Evolutionary conservation across 768 basidiomycete species (phyloP), one percentile per base, ranked within the genome.

Genomic region (Tulasnella sp.): DNA sequence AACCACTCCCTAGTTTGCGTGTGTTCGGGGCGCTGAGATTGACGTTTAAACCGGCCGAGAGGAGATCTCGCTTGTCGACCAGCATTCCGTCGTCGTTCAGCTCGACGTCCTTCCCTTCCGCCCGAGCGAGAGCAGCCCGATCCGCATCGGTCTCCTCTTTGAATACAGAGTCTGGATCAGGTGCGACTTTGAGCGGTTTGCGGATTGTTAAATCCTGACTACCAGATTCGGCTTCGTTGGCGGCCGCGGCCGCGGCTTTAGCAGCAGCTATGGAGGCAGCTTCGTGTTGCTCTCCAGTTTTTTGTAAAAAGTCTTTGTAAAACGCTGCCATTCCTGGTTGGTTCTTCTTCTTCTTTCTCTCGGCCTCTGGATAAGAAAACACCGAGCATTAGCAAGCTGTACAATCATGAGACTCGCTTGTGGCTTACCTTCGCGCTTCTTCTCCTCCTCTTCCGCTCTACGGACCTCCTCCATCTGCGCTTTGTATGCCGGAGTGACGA

Each of bases 31-130:
- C 86, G 39, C 92, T 88, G 62, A 98, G 84, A 59, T 59, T 47
- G 44, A 47, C 44, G 78, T 99, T 99, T 71, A 99, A 82, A 1
- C 97, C 97, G 5, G 96, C 95, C 26, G 90, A 87, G 62, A 98
- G 83, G 8, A 99, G 83, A 68, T 95, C 92, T 71, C 95, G 89
- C 78, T 95, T 95, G 82, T 99, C 97, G 64, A 99, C 90, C 62
- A 98, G 95, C 79, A 95, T 92, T 76, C 95, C 95, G 76, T 98
- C 95, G 79, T 98, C 96, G 79, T 98, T 98, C 39, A 98, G 82
- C 80, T 98, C 96, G 39, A 99, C 89, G 12, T 88, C 84, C 79
- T 91, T 91, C 29, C 95, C 95, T 77, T 90, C 84, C 72, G 84
- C 86, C 75, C 84, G 83, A 17, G 94, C 93, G 59, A 85, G 76